Base-by-base conservation (phyloP, 108 stramenopile genomes). In the Epithemia pelagica region DNA sequence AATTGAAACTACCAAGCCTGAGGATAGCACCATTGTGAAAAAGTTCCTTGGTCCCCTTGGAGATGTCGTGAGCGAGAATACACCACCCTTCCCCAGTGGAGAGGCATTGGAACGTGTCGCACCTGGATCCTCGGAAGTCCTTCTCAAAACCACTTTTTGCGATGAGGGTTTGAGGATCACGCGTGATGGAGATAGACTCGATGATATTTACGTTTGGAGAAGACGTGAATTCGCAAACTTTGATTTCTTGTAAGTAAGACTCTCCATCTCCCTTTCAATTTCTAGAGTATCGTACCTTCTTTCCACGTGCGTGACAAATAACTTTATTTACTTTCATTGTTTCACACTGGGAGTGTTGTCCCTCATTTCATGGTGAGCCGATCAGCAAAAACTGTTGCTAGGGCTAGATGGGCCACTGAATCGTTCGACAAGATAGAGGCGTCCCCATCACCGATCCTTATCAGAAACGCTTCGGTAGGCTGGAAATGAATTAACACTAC, bases 1-100 rank as follows among this genome's bases (percentile, higher is more conserved):
- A 27, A 74, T 92, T 25, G 86, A 86, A 60, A 82, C 82, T 1
- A 92, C 91, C 25, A 89, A 92, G 56, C 91, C 91, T 0, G 88
- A 92, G 67, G 82, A 88, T 18, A 82, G 80, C 26, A 86, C 91
- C 27, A 68, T 84, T 22, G 29, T 92, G 23, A 59, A 78, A 54
- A 82, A 70, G 26, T 7, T 70, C 1, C 63, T 82, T 2, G 90
- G 90, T 28, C 90, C 90, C 21, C 61, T 92, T 26, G 91, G 84
- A 27, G 70, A 68, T 22, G 37, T 84, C 1, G 31, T 89, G 15
- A 77, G 84, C 69, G 73, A 83, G 5, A 78, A 77, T 32, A 65
- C 77, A 0, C 84, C 84, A 28, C 77, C 91, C 20, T 92, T 92
- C 78, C 88, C 91, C 3, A 78, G 76, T 52, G 91, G 91, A 10